Base-by-base conservation (phyloP, 2,329 filamentous ascomycete species). In the Cadophora gregata region DNA sequence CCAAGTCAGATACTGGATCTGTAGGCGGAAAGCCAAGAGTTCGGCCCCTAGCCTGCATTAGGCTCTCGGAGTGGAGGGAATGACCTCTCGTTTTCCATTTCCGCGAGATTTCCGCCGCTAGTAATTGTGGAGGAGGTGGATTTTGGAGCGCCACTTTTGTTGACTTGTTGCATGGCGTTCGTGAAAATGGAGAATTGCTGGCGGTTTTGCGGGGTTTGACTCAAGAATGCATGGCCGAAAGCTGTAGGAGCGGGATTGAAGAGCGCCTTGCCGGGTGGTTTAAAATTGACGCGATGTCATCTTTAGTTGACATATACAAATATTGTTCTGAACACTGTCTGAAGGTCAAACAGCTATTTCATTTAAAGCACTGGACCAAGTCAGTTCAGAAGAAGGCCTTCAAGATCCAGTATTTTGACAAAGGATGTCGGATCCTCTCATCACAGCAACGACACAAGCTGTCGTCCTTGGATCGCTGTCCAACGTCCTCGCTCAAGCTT, bases 71-170 rank as follows among this genome's bases (percentile, higher is more conserved):
- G 21, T 33, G n/a, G 24, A 33, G 21, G 10, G 21, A 56, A 12
- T 19, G 10, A 6, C 31, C 51, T 33, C 55, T 24, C 2, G 25
- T 58, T 38, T 36, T 25, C 9, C 16, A 58, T 42, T 58, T 38
- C 55, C 55, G 55, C 55, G 10, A 42, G 53, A 16, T 16, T 58
- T 58, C 55, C 55, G 55, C 55, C 55, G 55, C 55, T 58, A 42
- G 31, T 24, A 21, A 12, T 29, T 53, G 50, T 53, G 50, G 50
- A n/a, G 4, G 25, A 31, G 27, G 12, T 47, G 27, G 16, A n/a
- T 29, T 53, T 53, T 53, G 14, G 19, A 31, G n/a, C 50, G 4
- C 50, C 1, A 53, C 27, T 8, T n/a, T 27, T 25, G 24, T 27
- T 51, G 48, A 51, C 9, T 16, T 51, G 24, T 1, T 10, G 14